Evolutionary conservation across 2,329 filamentous ascomycete genomes (phyloP).

Genomic region (Sclerotiophoma versabilis): DNA sequence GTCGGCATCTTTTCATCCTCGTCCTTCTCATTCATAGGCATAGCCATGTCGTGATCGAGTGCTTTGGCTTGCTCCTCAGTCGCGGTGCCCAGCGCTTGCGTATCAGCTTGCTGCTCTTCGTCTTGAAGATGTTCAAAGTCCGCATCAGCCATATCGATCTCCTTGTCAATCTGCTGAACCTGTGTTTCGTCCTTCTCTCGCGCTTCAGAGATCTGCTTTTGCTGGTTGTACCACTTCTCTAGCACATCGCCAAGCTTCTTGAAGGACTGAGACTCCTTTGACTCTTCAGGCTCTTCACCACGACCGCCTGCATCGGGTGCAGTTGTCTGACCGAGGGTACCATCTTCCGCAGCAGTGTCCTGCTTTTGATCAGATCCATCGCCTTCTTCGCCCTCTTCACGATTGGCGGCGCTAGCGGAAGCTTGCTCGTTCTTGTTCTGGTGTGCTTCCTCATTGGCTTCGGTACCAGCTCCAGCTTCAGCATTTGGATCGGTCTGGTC

Average conservation of each 20-base stretch:
- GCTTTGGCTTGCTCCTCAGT: conserved; percentile 85
- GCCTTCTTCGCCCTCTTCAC: conserved; percentile 71
- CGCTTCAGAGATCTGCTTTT: conserved; percentile 73
- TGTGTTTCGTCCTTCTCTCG: conserved; percentile 59
- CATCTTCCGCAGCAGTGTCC: conserved; percentile 69
- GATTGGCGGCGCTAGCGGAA: conserved; percentile 64
- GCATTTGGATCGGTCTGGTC: conserved; percentile 60
- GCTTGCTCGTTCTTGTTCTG: conserved; percentile 67
- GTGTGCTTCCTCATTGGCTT: conserved; percentile 63
- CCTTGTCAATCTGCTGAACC: conserved; percentile 56
- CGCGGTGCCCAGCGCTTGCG: conserved; percentile 89
- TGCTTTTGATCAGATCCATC: conserved; percentile 70
- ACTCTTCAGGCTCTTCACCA: conserved; percentile 51
- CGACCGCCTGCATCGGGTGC: conserved; percentile 46
- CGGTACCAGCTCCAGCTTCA: conserved; percentile 70
- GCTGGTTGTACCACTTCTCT: conserved; percentile 90
- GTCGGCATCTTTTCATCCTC: conserved; percentile 53
- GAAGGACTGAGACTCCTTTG: conserved; percentile 72
- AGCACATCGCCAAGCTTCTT: conserved; percentile 93
- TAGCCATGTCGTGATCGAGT: conserved; percentile 86
- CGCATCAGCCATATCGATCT: conserved; percentile 76
- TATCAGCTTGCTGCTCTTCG: conserved; percentile 80
- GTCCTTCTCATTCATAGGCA: conserved; percentile 67
- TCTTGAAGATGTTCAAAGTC: conserved; percentile 94
- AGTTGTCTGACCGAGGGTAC: conserved; percentile 52